Conservation (phyloP, 192 early-diverging fungal species). For the Linnemannia zychae region DNA sequence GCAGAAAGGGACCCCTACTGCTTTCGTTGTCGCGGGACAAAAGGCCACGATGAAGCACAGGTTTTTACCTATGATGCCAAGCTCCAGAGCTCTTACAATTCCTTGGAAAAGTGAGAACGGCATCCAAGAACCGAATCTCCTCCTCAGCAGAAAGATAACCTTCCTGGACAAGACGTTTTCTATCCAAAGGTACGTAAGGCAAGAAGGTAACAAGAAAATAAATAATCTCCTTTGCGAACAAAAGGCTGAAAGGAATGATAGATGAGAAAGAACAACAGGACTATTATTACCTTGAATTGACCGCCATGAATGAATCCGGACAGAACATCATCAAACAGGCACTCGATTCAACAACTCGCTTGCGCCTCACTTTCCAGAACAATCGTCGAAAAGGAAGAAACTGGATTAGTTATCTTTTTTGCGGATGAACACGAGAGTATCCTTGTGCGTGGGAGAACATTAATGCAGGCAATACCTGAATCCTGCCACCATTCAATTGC, state of each 20-base stretch:
- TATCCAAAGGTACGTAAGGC: conserved; percentile 6
- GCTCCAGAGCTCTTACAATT: conserved; percentile 64
- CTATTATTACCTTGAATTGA: conserved; percentile 60
- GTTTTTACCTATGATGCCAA: conserved; percentile 63
- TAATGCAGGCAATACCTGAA: conserved; percentile 37
- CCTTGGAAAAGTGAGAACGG: conserved; percentile 63
- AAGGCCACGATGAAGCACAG: neutral
- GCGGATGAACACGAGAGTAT: neutral
- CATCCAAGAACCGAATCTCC: conserved; percentile 61
- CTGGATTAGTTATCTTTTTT: too few species aligned
- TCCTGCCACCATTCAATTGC: conserved; percentile 33
- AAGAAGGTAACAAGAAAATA: too few species aligned
- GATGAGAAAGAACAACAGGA: neutral
- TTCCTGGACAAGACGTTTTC: conserved; percentile 59
- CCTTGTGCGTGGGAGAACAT: too few species aligned
- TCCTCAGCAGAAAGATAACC: conserved; percentile 32
- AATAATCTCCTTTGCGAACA: too few species aligned
- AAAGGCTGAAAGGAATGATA: too few species aligned
- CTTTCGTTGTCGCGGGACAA: too few species aligned
- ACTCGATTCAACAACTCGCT: conserved; percentile 27
- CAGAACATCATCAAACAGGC: conserved; percentile 61
- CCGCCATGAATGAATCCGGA: conserved; percentile 64
- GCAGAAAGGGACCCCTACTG: too few species aligned
- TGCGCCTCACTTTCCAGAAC: conserved; percentile 6
- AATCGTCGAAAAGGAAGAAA: neutral